phyloP scores from a whole-genome alignment of 2,329 filamentous ascomycete genomes.

The Stachybotrys chlorohalonatus region DNA sequence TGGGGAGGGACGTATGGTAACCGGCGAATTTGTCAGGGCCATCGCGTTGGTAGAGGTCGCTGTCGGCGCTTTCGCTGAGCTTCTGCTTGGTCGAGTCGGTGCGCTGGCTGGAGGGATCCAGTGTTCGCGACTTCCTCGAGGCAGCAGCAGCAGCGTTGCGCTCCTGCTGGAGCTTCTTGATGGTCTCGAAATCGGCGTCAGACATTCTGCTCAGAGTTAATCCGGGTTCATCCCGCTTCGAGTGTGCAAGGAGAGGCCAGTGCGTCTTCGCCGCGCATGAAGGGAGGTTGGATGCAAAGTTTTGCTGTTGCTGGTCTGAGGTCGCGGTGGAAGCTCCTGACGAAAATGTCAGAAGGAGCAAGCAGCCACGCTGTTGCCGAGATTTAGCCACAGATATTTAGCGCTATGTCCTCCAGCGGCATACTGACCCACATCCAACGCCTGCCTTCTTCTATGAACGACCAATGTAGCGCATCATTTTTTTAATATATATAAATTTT shows the following conservation, averaged over 20 bases:
- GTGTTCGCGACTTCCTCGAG: slow-evolving; percentile 75
- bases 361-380: slow-evolving; percentile 10
- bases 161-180: slow-evolving; percentile 85
- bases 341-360: not conserved
- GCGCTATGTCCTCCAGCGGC: not conserved
- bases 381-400: slow-evolving; percentile 3
- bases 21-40: slow-evolving; percentile 74
- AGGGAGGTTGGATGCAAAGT: slow-evolving; percentile 14
- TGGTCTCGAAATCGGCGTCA: slow-evolving; percentile 78
- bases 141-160: slow-evolving; percentile 71
- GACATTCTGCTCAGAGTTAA: slow-evolving; percentile 44
- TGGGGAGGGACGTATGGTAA: slow-evolving; percentile 84
- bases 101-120: slow-evolving; percentile 72
- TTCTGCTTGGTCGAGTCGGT: slow-evolving; percentile 86
- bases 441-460: no score
- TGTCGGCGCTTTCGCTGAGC: slow-evolving; percentile 83
- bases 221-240: slow-evolving; percentile 33
- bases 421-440: not conserved
- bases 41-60: slow-evolving; percentile 73
- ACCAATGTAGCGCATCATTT: no score
- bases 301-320: slow-evolving; percentile 3
- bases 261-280: slow-evolving; percentile 27
- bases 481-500: no score
- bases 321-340: not conserved
- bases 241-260: slow-evolving; percentile 24